Evolutionary conservation across 257 asterid species (phyloP), one percentile per base, ranked within the genome.

Genomic region (Dorcoceras hygrometricum): DNA sequence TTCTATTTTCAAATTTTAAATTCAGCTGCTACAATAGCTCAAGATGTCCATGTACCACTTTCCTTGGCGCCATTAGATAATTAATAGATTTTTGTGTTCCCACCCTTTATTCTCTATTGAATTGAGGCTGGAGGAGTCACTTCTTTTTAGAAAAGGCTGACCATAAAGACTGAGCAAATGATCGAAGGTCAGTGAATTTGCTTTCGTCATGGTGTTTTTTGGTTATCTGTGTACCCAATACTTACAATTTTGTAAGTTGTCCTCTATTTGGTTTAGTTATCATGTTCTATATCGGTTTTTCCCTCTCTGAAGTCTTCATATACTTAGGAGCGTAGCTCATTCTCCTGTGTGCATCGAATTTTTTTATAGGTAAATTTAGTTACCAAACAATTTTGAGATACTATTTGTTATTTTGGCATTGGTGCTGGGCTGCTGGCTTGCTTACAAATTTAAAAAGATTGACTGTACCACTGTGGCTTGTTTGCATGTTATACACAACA

Each of bases 181-280:
- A 67, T 65, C 73, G 71, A 69, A 69, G 73, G 80, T 73, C 73
- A 57, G 79, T 75, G 75, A 62, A 74, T 79, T 76, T 75, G 85
- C 85, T 79, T 82, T 72, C 76, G 54, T 43, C 57, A 65, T 53
- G 50, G 78, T 14, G 77, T 59, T 77, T 68, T 23, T 31, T 75
- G 73, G 73, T 73, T 70, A 39, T 51, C 60, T 74, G 8, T 46
- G 54, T 68, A 57, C 24, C 74, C 51, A 48, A 31, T 73, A 46
- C 60, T 69, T 68, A 19, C 78, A 59, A 60, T 65, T 71, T n/a
- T 58, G 50, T 56, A 18, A 63, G 66, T 55, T 59, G 12, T 16
- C 7, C 54, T 59, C 56, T 16, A 23, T 69, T 73, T 55, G 63
- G 71, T 73, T 8, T 43, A 31, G 12, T 46, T 46, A 46, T 46